Evolutionary conservation across 768 basidiomycete genomes (phyloP), one percentile per base, ranked within the genome.

Genomic region (Mycena metata): DNA sequence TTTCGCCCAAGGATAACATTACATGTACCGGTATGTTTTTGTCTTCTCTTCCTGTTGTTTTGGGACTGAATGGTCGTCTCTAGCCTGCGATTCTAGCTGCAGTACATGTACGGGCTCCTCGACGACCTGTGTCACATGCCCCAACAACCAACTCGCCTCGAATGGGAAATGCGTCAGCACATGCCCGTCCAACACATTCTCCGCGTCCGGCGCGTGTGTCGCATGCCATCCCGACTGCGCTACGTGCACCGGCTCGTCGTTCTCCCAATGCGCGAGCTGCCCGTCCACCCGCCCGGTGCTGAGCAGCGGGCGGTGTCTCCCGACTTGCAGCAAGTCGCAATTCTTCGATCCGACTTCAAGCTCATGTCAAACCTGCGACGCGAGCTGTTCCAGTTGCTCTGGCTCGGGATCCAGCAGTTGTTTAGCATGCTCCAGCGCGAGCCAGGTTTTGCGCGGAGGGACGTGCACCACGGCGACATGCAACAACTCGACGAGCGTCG

Each of bases 151-250:
- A 72, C 82, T 95, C 21, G 93, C 92, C 26, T 88, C 88, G 15
- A 79, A 81, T 35, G 95, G 95, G 13, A 87, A 88, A 77, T 97
- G 95, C 74, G 87, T 93, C 51, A 80, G 87, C 19, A 85, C 88
- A 7, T 96, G 95, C 74, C 93, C 95, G 0, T 84, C 89, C 43
- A 88, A 88, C 66, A 87, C 90, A 2, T 91, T 95, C 79, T 80
- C 83, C 59, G 86, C 91, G 13, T 84, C 88, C 35, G 87, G 89
- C 24, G 79, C 86, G 30, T 96, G 95, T 80, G 75, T 89, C 61
- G 73, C 89, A 7, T 97, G 96, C 77, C 95, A 96, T 67, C 89
- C 94, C 0, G 96, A 96, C 75, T 97, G 95, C 74, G 88, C 88
- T 17, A 89, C 91, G 2, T 97, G 96, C 79, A 88, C 89, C 24